Percentiles rank a stretch among this genome's conserved stretches.
phyloP scores from a whole-genome alignment of 148 eudicot species.

The Diospyros lotus region DNA sequence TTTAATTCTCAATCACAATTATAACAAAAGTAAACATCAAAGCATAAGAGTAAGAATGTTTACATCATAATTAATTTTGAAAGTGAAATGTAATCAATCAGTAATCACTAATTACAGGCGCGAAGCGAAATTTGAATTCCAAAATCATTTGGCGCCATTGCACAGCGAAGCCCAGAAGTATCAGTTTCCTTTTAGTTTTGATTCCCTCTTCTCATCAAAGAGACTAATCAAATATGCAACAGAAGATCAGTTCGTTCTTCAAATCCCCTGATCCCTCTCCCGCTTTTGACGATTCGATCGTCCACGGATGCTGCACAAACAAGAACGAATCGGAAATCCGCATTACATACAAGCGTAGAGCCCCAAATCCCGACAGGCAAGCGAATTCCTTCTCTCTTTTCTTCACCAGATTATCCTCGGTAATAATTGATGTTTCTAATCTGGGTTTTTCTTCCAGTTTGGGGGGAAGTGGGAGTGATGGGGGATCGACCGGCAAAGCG shows the following conservation, averaged over 20 bases:
- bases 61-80: too few relatives aligned
- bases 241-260: conserved; percentile 55
- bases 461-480: conserved; percentile 20
- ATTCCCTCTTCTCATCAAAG: neutral
- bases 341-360: conserved; percentile 53
- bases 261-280: conserved; percentile 25
- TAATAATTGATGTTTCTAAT: neutral
- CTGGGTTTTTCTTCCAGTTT: neutral
- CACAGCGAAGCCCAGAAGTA: neutral
- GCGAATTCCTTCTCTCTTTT: neutral
- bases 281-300: conserved; percentile 15
- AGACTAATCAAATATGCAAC: conserved; percentile 37
- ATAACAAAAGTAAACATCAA: too few relatives aligned
- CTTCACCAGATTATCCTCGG: neutral
- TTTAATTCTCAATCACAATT: too few relatives aligned
- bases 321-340: conserved; percentile 32
- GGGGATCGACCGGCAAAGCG: conserved; percentile 23
- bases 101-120: too few relatives aligned
- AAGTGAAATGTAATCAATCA: too few relatives aligned
- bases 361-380: conserved; percentile 24
- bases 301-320: conserved; percentile 16
- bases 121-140: too few relatives aligned
- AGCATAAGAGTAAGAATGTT: too few relatives aligned
- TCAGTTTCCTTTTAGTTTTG: neutral
- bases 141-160: neutral